Evolutionary conservation across 306 rosid genomes (phyloP).

Genomic region (Rubus idaeus): DNA sequence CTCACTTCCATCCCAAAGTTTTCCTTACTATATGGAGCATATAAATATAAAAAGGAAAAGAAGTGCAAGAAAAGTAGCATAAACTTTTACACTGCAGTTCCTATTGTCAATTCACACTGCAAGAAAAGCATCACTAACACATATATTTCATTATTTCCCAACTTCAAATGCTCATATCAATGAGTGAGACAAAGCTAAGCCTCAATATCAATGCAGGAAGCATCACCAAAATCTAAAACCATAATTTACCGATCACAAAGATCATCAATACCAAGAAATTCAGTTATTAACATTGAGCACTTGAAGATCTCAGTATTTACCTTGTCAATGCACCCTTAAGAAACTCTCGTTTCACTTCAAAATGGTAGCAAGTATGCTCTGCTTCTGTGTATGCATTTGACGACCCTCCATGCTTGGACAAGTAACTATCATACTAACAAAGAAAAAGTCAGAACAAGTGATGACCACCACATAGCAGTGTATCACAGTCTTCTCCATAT

Average conservation of each 20-base stretch:
- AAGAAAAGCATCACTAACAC: background rate
- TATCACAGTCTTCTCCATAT: background rate
- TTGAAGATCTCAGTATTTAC: slow-evolving; percentile 40
- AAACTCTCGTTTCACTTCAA: slow-evolving; percentile 87
- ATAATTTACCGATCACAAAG: slow-evolving; percentile 20
- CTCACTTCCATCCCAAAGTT: background rate
- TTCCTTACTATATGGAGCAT: background rate
- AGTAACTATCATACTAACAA: slow-evolving; percentile 92
- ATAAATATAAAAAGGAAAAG: background rate
- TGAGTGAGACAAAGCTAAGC: background rate
- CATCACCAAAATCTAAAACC: slow-evolving; percentile 18
- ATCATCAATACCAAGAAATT: slow-evolving; percentile 15
- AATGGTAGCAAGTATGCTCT: slow-evolving; percentile 96
- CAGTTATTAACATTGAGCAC: background rate
- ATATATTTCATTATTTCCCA: background rate
- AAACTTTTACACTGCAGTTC: background rate
- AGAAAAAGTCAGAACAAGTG: slow-evolving; percentile 41
- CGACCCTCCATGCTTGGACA: slow-evolving; percentile 97
- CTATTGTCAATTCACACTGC: background rate
- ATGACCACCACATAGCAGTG: slow-evolving; percentile 2
- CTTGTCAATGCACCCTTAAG: slow-evolving; percentile 87
- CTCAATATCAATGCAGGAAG: slow-evolving; percentile 22
- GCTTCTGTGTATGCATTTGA: slow-evolving; percentile 94
- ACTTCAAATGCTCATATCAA: background rate
- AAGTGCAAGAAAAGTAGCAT: background rate